Base-by-base conservation (phyloP, 805 yeast species). In the Barnettozyma pratensis region DNA sequence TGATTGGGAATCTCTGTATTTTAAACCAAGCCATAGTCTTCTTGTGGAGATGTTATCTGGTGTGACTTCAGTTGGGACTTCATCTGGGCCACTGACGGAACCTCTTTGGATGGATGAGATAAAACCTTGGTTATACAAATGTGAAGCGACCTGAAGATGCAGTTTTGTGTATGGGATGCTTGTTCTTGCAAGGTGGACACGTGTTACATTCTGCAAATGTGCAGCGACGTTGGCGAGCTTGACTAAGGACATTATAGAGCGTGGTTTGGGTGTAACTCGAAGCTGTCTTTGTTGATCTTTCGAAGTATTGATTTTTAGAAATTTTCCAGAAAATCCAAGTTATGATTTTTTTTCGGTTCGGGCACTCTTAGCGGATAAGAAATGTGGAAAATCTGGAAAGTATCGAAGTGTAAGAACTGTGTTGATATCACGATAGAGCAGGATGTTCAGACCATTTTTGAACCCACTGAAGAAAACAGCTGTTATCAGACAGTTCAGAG, bases 81-180 rank as follows among this genome's bases (percentile, higher is more conserved):
- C 63, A 65, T 94, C 98, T 11, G 99, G 98, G 1, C 97, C 96
- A 8, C 76, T 64, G 2, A 79, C 72, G 7, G 92, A 85, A 3
- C 99, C 99, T 60, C 87, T 79, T 61, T 87, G 95, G 45, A 94
- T 76, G 3, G 90, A 79, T 1, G 90, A 78, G 40, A 94, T 72
- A 64, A 92, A 89, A 0, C 99, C 99, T 68, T 91, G 95, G 54
- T 85, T 86, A 71, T 92, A 88, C 37, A 94, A 77, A 35, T 90
- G 92, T 46, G 87, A 71, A 11, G 95, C 88, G 43, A 94, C 77
- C 60, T 86, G 89, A 47, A 94, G 74, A 65, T 92, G 96, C 57
- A 89, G 72, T 58, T 85, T 82, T 11, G 91, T 79, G 71, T 83
- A 86, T 28, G 96, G 97, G 19, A 94, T 77, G 19, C 89, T 78